These are phyloP conservation scores for Fusarium poae DNA, from an alignment of 2,329 filamentous ascomycete species.

Conservation along the genomic window DNA sequence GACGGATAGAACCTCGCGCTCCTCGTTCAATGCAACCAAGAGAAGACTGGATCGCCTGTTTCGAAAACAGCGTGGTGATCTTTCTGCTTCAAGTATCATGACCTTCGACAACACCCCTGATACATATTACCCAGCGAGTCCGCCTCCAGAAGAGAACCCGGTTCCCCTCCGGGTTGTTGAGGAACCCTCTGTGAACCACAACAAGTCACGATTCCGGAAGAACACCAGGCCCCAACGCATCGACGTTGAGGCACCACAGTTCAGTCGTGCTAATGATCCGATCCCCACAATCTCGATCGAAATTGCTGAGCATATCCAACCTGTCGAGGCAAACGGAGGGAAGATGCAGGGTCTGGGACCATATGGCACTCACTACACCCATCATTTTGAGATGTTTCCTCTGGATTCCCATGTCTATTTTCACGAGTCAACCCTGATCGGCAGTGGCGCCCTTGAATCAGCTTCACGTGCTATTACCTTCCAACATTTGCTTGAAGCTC, in stretches of 20 bases:
- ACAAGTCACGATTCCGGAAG: conserved; percentile 59
- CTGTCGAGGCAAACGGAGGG: conserved; percentile 35
- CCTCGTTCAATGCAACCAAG: conserved; percentile 65
- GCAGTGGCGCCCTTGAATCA: conserved; percentile 63
- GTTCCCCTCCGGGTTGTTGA: conserved; percentile 38
- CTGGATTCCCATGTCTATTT: conserved; percentile 69
- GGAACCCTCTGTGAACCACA: conserved; percentile 12
- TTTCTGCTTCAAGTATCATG: conserved; percentile 36
- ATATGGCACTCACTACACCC: conserved; percentile 71
- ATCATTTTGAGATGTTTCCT: conserved; percentile 73
- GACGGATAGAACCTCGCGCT: conserved; percentile 50
- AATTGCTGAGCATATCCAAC: conserved; percentile 18
- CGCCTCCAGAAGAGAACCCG: conserved; percentile 45
- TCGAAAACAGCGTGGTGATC: conserved; percentile 54
- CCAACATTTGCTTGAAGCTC: conserved; percentile 48
- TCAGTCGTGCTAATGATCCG: conserved; percentile 66
- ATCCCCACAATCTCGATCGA: conserved; percentile 48
- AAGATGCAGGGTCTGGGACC: conserved; percentile 68
- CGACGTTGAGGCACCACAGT: conserved; percentile 66
- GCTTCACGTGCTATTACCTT: conserved; percentile 52
- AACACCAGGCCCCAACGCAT: conserved; percentile 58
- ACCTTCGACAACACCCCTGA: conserved; percentile 33
- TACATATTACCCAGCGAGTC: conserved; percentile 38
- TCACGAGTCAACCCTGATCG: conserved; percentile 70
- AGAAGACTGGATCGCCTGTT: conserved; percentile 68